phyloP scores from a whole-genome alignment of 2,329 filamentous ascomycete genomes.

The Trichoderma koningii region DNA sequence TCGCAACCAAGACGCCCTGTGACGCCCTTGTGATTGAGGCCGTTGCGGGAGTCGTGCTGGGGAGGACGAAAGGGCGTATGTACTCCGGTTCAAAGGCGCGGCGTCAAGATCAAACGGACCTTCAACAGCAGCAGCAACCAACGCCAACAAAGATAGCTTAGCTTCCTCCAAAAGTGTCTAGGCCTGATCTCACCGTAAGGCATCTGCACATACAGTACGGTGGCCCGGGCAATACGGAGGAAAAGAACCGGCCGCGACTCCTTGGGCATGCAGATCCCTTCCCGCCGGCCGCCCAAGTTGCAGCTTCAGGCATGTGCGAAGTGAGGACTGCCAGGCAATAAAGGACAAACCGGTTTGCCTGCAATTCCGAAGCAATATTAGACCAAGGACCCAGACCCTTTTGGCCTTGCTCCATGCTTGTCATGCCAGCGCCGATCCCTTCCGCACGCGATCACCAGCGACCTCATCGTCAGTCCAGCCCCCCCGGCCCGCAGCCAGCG shows the following conservation, averaged over 20 bases:
- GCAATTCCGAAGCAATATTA: neutral
- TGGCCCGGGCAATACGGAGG: neutral
- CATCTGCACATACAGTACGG: conserved; percentile 7
- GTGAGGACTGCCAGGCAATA: neutral
- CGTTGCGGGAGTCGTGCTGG: conserved; percentile 2
- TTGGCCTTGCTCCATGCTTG: conserved; percentile 9
- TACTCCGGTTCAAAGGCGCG: neutral
- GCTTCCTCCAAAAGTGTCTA: no score
- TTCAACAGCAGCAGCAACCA: no score
- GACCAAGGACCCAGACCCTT: conserved; percentile 14
- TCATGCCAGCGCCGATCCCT: conserved; percentile 31
- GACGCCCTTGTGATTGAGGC: conserved; percentile 3
- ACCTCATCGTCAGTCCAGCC: conserved; percentile 25
- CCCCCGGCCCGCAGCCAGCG: conserved; percentile 27
- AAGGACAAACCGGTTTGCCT: conserved; percentile 16
- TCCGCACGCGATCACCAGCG: conserved; percentile 30
- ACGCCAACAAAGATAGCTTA: no score
- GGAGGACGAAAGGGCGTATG: neutral
- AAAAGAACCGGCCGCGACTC: neutral
- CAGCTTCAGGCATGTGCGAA: no score
- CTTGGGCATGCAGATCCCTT: no score
- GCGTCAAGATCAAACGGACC: neutral
- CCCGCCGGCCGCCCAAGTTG: no score
- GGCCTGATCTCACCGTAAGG: no score
- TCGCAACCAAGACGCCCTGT: neutral